phyloP scores from a whole-genome alignment of 2,329 filamentous ascomycete species.

The Raffaelea ambrosiae region DNA sequence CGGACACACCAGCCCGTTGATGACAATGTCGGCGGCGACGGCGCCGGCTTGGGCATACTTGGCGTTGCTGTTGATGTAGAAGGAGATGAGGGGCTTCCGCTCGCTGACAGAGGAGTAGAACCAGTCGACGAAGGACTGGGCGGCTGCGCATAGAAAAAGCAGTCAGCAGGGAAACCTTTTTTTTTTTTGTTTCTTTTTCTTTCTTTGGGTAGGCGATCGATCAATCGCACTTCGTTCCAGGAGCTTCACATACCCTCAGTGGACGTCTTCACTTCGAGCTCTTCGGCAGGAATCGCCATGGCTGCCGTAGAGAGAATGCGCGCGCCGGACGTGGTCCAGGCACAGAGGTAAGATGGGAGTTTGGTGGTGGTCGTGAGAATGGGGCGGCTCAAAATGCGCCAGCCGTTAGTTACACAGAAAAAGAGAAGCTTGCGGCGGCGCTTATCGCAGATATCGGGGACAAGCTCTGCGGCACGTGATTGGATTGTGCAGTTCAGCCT shows the following conservation, averaged over 20 bases:
- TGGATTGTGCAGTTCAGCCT: too few relatives aligned
- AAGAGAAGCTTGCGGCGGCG: too few relatives aligned
- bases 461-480: too few relatives aligned
- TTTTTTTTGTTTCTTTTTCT: neutral
- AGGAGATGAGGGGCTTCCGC: constrained; percentile 50
- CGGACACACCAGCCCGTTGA: constrained; percentile 65
- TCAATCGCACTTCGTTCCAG: neutral
- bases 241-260: constrained; percentile 31
- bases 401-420: too few relatives aligned
- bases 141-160: constrained; percentile 37
- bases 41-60: constrained; percentile 41
- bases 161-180: neutral
- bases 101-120: constrained; percentile 70
- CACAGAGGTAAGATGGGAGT: too few relatives aligned
- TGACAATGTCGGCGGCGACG: constrained; percentile 58
- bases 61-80: constrained; percentile 57
- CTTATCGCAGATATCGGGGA: too few relatives aligned
- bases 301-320: neutral
- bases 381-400: too few relatives aligned
- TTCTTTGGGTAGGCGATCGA: too few relatives aligned
- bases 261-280: constrained; percentile 35
- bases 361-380: too few relatives aligned
- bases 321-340: too few relatives aligned
- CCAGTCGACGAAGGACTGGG: constrained; percentile 60
- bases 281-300: constrained; percentile 15